Conservation (phyloP, 75 land plant genomes). For the Isoetes taiwanensis region DNA sequence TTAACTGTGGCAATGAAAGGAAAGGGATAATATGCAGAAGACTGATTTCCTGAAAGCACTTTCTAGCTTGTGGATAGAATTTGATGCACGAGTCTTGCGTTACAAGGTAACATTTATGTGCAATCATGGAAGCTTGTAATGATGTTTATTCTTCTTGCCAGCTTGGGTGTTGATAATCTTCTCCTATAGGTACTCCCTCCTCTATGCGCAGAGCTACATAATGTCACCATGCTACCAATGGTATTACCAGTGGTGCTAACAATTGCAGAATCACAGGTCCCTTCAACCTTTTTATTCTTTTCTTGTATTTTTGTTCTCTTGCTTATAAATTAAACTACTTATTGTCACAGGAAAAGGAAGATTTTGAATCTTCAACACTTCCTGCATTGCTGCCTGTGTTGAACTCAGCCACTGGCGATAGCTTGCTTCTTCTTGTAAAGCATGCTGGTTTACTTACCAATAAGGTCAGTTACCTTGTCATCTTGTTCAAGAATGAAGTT, state of each 20-base stretch:
- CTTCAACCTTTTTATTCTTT: too few species aligned
- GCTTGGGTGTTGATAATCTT: background rate
- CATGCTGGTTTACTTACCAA: slow-evolving; percentile 79
- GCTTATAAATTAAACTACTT: too few species aligned
- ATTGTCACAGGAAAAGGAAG: slow-evolving; percentile 60
- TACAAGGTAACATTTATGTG: too few species aligned
- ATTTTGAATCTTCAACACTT: slow-evolving; percentile 76
- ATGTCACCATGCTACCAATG: slow-evolving; percentile 97
- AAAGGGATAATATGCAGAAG: slow-evolving; percentile 96
- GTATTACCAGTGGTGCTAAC: slow-evolving; percentile 95
- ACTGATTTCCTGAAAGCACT: slow-evolving; percentile 85
- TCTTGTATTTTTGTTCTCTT: too few species aligned
- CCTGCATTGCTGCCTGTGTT: slow-evolving; percentile 89
- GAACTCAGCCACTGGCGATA: slow-evolving; percentile 75
- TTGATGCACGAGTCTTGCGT: slow-evolving; percentile 85
- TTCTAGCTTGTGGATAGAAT: slow-evolving; percentile 91
- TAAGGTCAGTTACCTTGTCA: slow-evolving; percentile 40
- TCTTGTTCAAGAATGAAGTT: background rate
- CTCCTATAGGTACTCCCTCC: slow-evolving; percentile 84
- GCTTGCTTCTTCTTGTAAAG: slow-evolving; percentile 77
- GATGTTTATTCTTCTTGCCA: background rate
- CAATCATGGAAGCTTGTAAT: too few species aligned
- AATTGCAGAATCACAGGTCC: slow-evolving; percentile 98
- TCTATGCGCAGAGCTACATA: slow-evolving; percentile 86
- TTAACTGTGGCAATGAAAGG: too few species aligned